phyloP scores from a whole-genome alignment of 192 early-diverging fungal genomes.

The Backusella morwellensis region DNA sequence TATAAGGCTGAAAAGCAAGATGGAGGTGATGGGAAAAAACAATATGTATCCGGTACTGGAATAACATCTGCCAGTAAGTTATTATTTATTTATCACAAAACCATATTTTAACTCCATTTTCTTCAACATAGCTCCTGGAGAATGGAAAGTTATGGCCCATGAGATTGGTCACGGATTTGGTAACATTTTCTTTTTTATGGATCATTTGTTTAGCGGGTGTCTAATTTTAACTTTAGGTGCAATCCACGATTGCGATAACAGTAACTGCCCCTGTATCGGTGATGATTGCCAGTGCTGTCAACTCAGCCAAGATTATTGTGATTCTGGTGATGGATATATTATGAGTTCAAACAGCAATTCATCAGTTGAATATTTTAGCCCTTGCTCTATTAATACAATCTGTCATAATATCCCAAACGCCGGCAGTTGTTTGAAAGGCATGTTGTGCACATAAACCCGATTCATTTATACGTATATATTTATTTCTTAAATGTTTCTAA shows the following conservation, averaged over 20 bases:
- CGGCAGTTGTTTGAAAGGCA: constrained; percentile 34
- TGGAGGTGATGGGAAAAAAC: constrained; percentile 37
- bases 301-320: not conserved
- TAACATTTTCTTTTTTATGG: constrained; percentile 2
- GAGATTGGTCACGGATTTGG: constrained; percentile 87
- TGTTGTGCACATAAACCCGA: not conserved
- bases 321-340: constrained; percentile 12
- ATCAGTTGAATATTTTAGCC: constrained; percentile 59
- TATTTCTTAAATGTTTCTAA: not conserved
- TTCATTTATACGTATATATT: not conserved
- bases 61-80: constrained; percentile 72
- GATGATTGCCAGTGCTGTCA: constrained; percentile 56
- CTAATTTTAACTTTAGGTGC: constrained; percentile 58
- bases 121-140: constrained; percentile 48
- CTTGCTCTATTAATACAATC: constrained; percentile 58
- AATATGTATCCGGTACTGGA: constrained; percentile 77
- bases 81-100: not conserved
- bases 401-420: constrained; percentile 33
- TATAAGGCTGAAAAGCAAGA: constrained; percentile 45
- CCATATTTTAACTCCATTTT: not conserved
- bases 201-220: not conserved
- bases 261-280: constrained; percentile 59
- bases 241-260: constrained; percentile 79
- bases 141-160: constrained; percentile 95
- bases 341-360: constrained; percentile 61